These are phyloP conservation scores for Chytriomyces sp. DNA, from an alignment of 192 early-diverging fungal genomes.

Conservation along the genomic window DNA sequence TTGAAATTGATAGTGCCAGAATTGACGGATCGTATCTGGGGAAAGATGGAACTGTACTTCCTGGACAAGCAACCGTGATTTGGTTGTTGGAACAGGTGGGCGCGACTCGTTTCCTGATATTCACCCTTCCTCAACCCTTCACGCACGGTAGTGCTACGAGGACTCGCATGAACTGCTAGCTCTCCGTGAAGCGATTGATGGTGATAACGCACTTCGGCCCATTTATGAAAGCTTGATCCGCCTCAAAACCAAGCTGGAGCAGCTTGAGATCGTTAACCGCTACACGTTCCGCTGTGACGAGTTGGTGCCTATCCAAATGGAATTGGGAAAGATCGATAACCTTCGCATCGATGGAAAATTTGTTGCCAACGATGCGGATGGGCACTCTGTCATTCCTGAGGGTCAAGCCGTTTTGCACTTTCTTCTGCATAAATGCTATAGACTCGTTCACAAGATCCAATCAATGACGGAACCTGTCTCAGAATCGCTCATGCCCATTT, in stretches of 20 bases:
- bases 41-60: slow-evolving; percentile 64
- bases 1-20: slow-evolving; percentile 75
- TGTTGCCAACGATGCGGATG: slow-evolving; percentile 49
- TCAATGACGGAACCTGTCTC: slow-evolving; percentile 73
- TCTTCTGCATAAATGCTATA: slow-evolving; percentile 69
- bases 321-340: slow-evolving; percentile 81
- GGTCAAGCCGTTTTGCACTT: slow-evolving; percentile 72
- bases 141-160: slow-evolving; percentile 65
- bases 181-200: slow-evolving; percentile 64
- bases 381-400: slow-evolving; percentile 62
- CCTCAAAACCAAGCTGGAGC: slow-evolving; percentile 76
- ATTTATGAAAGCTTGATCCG: slow-evolving; percentile 44
- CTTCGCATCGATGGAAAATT: slow-evolving; percentile 85
- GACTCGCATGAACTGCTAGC: slow-evolving; percentile 80
- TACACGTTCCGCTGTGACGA: slow-evolving; percentile 59
- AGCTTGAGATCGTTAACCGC: slow-evolving; percentile 70
- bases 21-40: slow-evolving; percentile 81
- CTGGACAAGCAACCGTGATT: slow-evolving; percentile 84
- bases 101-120: neutral
- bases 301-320: slow-evolving; percentile 56
- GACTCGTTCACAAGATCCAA: slow-evolving; percentile 79
- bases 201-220: slow-evolving; percentile 40
- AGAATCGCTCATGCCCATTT: slow-evolving; percentile 80
- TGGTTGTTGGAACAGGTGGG: slow-evolving; percentile 65
- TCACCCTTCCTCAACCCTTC: neutral